Evolutionary conservation across 2,329 filamentous ascomycete species (phyloP), one percentile per base, ranked within the genome.

Genomic region (Cadophora sp.): DNA sequence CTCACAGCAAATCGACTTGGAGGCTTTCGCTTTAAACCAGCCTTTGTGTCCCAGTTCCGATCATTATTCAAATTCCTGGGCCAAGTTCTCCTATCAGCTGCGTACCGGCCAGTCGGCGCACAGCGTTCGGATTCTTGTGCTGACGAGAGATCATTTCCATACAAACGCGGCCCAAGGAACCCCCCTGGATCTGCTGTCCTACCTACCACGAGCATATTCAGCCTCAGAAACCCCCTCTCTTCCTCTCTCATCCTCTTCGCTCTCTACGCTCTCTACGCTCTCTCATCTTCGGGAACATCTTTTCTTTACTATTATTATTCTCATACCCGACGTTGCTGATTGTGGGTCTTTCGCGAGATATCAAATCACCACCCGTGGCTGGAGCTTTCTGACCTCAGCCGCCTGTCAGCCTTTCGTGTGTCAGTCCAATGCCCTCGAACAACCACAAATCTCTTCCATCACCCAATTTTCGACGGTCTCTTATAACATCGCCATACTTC

Each of bases 331-430:
- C 26, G 60, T 24, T 59, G 29, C 56, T 63, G 62, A 62, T 64
- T 61, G 43, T 46, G 60, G 53, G 14, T 26, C 31, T 22, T 43
- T 40, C 31, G 31, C 29, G 37, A 64, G 31, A 37, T 26, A 67
- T 43, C 50, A 60, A 62, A 50, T 63, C 50, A 58, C 16, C 58
- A 31, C 26, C 22, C 34, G 62, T 53, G 60, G 60, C 65, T 67
- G 64, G 55, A 50, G 26, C 26, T 40, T 19, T 64, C 61, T 68
- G 53, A 69, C 56, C 68, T 72, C 69, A 72, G 69, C 70, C 64
- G 60, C 65, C 65, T 48, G 55, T 69, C 69, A 71, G 62, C 67
- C 67, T 68, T 64, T 59, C 56, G 64, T 60, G 55, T 62, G 53
- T 61, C 69, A 66, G 59, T 64, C 53, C 56, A 56, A 62, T 68